Percentiles rank a stretch among this genome's conserved stretches.
phyloP scores from a whole-genome alignment of 352 stramenopile genomes.

The Thalassiosira oceanica region DNA sequence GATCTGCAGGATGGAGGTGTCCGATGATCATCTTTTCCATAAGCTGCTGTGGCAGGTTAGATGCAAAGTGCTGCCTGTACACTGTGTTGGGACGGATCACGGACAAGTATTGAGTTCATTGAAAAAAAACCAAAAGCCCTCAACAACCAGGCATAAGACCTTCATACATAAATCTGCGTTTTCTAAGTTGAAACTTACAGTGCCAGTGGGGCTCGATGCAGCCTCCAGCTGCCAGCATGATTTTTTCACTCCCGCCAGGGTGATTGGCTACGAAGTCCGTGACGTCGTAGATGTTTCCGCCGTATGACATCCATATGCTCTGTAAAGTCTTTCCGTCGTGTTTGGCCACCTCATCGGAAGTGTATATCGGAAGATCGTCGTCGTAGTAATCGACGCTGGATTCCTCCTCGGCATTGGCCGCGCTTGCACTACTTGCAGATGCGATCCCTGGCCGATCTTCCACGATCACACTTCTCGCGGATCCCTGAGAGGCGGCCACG shows the following conservation, averaged over 20 bases:
- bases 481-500: too few relatives aligned
- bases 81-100: conserved; percentile 67
- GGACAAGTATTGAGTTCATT: background rate
- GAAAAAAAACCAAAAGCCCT: background rate
- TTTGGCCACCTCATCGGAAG: conserved; percentile 55
- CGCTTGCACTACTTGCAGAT: too few relatives aligned
- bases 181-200: too few relatives aligned
- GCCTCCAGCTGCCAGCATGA: conserved; percentile 55
- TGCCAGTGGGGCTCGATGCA: conserved; percentile 39
- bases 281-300: conserved; percentile 94
- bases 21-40: conserved; percentile 85
- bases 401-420: background rate
- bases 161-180: background rate
- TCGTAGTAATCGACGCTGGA: conserved; percentile 2
- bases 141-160: conserved; percentile 1
- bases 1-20: conserved; percentile 86
- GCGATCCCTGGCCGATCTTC: too few relatives aligned
- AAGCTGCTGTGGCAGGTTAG: conserved; percentile 88
- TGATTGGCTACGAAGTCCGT: conserved; percentile 93
- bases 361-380: conserved; percentile 53
- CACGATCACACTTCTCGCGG: too few relatives aligned
- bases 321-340: conserved; percentile 47
- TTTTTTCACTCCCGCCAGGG: conserved; percentile 85
- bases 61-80: conserved; percentile 93
- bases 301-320: conserved; percentile 78